phyloP scores from a whole-genome alignment of 352 stramenopile species.

The Pythium phragmiticola region DNA sequence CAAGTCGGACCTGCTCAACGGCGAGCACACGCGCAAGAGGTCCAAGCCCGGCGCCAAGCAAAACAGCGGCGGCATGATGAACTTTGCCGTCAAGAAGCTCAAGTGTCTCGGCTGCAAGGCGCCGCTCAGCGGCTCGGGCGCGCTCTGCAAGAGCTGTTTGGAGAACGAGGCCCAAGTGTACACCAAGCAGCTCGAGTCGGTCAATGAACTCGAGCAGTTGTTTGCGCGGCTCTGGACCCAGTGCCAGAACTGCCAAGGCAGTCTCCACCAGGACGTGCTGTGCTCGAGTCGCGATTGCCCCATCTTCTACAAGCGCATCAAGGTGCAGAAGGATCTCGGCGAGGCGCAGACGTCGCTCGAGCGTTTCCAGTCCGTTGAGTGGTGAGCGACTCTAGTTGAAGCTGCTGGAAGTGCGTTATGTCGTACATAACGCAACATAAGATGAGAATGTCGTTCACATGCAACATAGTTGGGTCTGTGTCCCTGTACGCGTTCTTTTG shows the following conservation, averaged over 20 bases:
- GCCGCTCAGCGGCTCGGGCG: conserved; percentile 82
- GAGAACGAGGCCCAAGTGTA: conserved; percentile 94
- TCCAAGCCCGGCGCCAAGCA: conserved; percentile 95
- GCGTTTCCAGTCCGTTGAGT: conserved; percentile 90
- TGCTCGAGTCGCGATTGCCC: conserved; percentile 98
- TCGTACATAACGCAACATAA: conserved; percentile 1
- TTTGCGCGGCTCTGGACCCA: conserved; percentile 97
- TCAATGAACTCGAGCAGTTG: conserved; percentile 93
- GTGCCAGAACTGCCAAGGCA: conserved; percentile 98
- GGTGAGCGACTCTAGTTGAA: conserved; percentile 24
- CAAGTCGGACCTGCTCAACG: conserved; percentile 91
- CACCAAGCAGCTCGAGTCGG: conserved; percentile 90
- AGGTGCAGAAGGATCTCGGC: conserved; percentile 98
- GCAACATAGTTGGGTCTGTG: not conserved
- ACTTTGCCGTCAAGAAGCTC: conserved; percentile 97
- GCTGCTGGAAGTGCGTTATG: not conserved
- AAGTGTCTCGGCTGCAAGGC: conserved; percentile 98
- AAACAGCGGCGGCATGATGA: conserved; percentile 98
- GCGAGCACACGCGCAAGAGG: conserved; percentile 97
- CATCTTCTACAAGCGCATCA: conserved; percentile 99
- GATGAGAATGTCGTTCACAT: not conserved
- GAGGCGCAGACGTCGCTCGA: conserved; percentile 93
- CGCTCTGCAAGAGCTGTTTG: conserved; percentile 94
- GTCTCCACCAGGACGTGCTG: conserved; percentile 94
- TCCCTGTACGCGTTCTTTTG: not conserved